These are phyloP conservation scores for Chrysosporium keratinophilum DNA, from an alignment of 2,329 filamentous ascomycete species.

Conservation along the genomic window DNA sequence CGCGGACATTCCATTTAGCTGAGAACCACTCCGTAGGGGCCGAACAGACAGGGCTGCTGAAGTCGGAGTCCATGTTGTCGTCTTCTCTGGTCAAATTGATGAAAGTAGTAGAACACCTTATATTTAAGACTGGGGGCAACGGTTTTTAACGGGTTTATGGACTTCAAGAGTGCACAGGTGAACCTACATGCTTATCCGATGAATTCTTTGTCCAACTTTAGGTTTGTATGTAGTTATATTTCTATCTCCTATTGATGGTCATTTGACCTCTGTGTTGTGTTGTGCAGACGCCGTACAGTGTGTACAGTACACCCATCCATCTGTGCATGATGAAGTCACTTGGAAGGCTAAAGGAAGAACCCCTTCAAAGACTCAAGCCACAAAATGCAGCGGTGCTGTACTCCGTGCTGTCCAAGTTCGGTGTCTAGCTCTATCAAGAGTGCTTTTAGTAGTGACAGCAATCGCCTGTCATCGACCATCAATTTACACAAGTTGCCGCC, in stretches of 20 bases:
- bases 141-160: too few species aligned
- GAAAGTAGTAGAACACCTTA: too few species aligned
- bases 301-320: background rate
- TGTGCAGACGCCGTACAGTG: background rate
- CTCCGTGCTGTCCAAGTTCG: too few species aligned
- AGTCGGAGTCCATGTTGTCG: background rate
- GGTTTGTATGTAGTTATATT: background rate
- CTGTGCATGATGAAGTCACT: background rate
- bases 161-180: too few species aligned
- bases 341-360: too few species aligned
- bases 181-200: too few species aligned
- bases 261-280: background rate
- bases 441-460: background rate
- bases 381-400: too few species aligned
- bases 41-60: slow-evolving; percentile 10
- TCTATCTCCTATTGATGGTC: background rate
- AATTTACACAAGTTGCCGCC: too few species aligned
- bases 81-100: too few species aligned
- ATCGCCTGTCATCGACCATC: background rate
- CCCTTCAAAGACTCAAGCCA: too few species aligned
- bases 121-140: too few species aligned
- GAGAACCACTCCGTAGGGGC: slow-evolving; percentile 12
- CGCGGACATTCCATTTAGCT: slow-evolving; percentile 1
- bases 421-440: background rate
- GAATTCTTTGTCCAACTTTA: too few species aligned